phyloP scores from a whole-genome alignment of 345 rosid genomes.

The Syzygium jambos region DNA sequence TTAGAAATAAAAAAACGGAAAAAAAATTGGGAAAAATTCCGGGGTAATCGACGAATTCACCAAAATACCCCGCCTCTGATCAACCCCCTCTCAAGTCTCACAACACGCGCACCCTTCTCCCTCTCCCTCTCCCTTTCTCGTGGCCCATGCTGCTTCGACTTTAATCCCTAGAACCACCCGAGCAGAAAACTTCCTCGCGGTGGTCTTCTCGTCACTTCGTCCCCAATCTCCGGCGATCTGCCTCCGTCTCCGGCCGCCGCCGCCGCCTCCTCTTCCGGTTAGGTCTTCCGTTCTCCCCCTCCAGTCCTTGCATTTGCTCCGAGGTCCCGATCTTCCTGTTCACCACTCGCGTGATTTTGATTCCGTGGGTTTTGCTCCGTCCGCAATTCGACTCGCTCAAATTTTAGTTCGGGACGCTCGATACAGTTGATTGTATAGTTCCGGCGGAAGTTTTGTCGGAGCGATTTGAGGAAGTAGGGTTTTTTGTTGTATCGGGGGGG shows the following conservation, averaged over 20 bases:
- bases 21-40: neutral
- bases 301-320: neutral
- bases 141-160: conserved; percentile 1
- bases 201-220: conserved; percentile 11
- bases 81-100: neutral
- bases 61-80: neutral
- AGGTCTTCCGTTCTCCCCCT: neutral
- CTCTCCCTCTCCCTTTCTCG: conserved; percentile 1
- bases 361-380: neutral
- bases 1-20: neutral
- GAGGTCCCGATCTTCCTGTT: neutral
- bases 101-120: neutral
- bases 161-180: neutral
- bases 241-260: neutral
- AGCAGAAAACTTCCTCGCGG: neutral
- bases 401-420: neutral
- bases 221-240: conserved; percentile 18
- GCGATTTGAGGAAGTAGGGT: neutral
- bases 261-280: neutral
- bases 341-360: neutral
- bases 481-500: neutral
- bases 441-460: neutral
- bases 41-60: neutral
- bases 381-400: neutral
- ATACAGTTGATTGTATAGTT: neutral